phyloP scores from a whole-genome alignment of 2,329 filamentous ascomycete genomes.

The Rhynchosporium agropyri region DNA sequence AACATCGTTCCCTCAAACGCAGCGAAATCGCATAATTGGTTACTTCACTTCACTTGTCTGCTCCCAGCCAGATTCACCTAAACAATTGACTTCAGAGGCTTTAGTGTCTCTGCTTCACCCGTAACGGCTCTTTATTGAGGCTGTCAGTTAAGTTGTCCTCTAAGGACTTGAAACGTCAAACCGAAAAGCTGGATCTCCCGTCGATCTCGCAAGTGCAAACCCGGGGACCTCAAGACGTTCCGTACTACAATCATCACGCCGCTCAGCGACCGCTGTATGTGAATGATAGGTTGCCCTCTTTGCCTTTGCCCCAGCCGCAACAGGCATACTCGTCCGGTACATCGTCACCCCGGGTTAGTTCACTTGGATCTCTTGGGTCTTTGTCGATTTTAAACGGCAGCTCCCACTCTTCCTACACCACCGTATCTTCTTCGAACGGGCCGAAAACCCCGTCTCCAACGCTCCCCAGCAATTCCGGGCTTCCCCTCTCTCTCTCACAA shows the following conservation, averaged over 20 bases:
- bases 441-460: slow-evolving; percentile 79
- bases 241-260: slow-evolving; percentile 71
- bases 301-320: slow-evolving; percentile 68
- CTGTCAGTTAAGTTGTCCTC: slow-evolving; percentile 37
- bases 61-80: slow-evolving; percentile 11
- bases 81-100: slow-evolving; percentile 15
- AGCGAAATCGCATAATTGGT: slow-evolving; percentile 18
- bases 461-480: slow-evolving; percentile 54
- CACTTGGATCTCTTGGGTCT: slow-evolving; percentile 63
- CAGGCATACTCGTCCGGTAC: slow-evolving; percentile 67
- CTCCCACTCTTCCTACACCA: slow-evolving; percentile 58
- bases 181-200: slow-evolving; percentile 94
- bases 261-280: slow-evolving; percentile 66
- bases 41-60: not conserved
- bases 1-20: slow-evolving; percentile 25
- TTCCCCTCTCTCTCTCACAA: slow-evolving; percentile 47
- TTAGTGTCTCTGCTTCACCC: slow-evolving; percentile 16
- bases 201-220: slow-evolving; percentile 81
- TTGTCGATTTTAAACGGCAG: slow-evolving; percentile 54
- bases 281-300: slow-evolving; percentile 72
- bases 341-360: slow-evolving; percentile 76
- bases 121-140: slow-evolving; percentile 35
- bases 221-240: slow-evolving; percentile 73
- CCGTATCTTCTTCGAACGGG: slow-evolving; percentile 57
- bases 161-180: slow-evolving; percentile 47